These are phyloP conservation scores for Verticillium tricorpus DNA, from an alignment of 2,329 filamentous ascomycete species.

Conservation along the genomic window DNA sequence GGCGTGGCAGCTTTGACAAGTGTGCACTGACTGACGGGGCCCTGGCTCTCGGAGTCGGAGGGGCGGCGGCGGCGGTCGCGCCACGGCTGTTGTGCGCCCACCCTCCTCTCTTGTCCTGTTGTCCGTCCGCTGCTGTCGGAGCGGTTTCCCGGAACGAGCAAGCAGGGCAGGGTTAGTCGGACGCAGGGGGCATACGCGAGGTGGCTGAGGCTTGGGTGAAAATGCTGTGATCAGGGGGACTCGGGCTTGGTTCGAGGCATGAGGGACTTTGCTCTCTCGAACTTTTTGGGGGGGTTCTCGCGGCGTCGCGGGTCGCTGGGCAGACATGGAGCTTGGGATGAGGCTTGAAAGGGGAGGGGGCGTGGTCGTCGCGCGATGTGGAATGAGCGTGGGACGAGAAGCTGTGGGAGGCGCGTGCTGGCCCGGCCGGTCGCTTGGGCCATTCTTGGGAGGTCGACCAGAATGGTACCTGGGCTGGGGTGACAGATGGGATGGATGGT, in stretches of 20 bases:
- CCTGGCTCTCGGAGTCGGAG: background rate
- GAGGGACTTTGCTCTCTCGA: background rate
- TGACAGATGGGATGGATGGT: background rate
- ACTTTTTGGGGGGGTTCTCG: background rate
- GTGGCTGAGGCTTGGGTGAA: background rate
- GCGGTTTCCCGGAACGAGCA: background rate
- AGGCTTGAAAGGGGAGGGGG: background rate
- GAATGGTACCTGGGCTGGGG: background rate
- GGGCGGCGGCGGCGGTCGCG: background rate
- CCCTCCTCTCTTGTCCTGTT: background rate
- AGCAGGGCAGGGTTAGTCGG: background rate
- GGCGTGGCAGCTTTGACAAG: background rate
- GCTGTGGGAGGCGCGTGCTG: background rate
- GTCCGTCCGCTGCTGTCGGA: background rate
- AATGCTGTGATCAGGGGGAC: background rate
- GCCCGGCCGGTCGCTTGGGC: background rate
- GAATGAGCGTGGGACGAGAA: background rate
- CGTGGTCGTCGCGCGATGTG: background rate
- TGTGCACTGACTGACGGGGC: background rate
- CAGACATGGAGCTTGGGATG: background rate
- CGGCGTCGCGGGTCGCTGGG: background rate
- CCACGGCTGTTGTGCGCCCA: background rate
- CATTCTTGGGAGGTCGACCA: background rate
- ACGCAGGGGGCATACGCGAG: background rate
- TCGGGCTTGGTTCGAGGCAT: background rate